These are phyloP conservation scores for Tylopilus sp. DNA, from an alignment of 768 basidiomycete genomes.

Conservation along the genomic window DNA sequence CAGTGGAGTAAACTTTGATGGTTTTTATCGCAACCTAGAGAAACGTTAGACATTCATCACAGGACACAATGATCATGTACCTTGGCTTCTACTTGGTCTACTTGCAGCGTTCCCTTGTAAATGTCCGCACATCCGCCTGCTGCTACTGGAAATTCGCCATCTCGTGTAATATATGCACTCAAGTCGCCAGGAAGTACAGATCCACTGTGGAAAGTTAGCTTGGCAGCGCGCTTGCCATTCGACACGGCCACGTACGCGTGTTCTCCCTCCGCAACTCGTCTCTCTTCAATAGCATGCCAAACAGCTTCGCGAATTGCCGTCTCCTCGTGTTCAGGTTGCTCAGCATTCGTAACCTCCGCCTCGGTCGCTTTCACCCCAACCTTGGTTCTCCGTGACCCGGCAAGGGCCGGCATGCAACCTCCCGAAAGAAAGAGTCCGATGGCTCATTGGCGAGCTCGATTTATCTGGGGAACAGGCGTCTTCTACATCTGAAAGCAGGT, in stretches of 20 bases:
- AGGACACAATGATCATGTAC: neutral
- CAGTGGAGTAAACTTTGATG: slow-evolving; percentile 1
- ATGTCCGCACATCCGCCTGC: neutral
- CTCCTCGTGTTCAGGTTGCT: too few species aligned
- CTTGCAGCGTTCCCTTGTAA: neutral
- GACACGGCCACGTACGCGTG: neutral
- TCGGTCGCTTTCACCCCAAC: too few species aligned
- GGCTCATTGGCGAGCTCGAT: slow-evolving; percentile 46
- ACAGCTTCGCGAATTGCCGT: too few species aligned
- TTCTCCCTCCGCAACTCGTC: neutral
- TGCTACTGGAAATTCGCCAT: neutral
- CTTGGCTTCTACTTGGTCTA: neutral
- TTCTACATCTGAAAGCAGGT: slow-evolving; percentile 61
- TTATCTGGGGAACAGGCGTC: slow-evolving; percentile 46
- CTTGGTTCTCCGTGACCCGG: too few species aligned
- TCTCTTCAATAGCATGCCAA: too few species aligned
- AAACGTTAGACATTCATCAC: neutral
- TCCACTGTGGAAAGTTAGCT: neutral
- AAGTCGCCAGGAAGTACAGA: neutral
- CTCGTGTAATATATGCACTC: neutral
- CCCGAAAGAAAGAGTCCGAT: slow-evolving; percentile 32
- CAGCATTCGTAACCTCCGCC: too few species aligned
- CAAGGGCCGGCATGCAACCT: too few species aligned
- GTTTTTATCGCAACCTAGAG: slow-evolving; percentile 1
- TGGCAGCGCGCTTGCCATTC: neutral